A percentile compares a stretch with the other conserved stretches of the same genome.
Evolutionary conservation across 2,329 filamentous ascomycete species (phyloP).

Genomic region (Phaeophleospora eucalypticola): DNA sequence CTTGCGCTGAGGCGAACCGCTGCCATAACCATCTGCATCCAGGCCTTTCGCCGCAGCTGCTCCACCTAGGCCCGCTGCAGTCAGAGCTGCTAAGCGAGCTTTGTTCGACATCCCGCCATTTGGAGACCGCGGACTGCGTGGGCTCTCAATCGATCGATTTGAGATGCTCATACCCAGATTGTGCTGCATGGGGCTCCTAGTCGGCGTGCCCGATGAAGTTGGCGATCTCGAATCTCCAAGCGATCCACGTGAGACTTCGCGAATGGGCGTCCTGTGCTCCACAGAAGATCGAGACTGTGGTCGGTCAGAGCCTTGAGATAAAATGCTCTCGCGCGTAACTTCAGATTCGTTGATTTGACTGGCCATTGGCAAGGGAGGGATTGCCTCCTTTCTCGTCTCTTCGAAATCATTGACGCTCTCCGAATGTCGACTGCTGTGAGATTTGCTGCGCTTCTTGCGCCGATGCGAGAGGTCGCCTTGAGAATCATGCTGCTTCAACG

Average conservation of each 20-base stretch:
- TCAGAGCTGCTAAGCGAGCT: constrained; percentile 35
- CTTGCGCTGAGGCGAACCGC: constrained; percentile 16
- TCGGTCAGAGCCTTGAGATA: constrained; percentile 74
- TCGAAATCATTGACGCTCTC: constrained; percentile 54
- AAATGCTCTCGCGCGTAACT: constrained; percentile 78
- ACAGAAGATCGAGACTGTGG: constrained; percentile 64
- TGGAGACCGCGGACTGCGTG: constrained; percentile 18
- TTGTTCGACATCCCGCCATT: constrained; percentile 37
- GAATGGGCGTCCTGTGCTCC: constrained; percentile 53
- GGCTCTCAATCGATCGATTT: constrained; percentile 48
- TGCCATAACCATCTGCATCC: constrained; percentile 32
- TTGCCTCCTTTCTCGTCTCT: constrained; percentile 41
- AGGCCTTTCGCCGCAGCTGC: constrained; percentile 50
- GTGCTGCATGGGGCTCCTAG: constrained; percentile 55
- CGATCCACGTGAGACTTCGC: constrained; percentile 60
- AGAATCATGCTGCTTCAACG: constrained; percentile 63
- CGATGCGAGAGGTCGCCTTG: constrained; percentile 49
- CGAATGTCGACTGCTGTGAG: constrained; percentile 50
- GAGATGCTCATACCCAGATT: constrained; percentile 64
- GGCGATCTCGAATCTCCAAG: constrained; percentile 53
- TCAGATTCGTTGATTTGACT: constrained; percentile 85
- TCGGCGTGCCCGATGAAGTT: constrained; percentile 56
- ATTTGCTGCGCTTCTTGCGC: constrained; percentile 46
- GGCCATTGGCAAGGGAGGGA: constrained; percentile 81
- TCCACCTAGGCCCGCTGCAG: constrained; percentile 39